phyloP scores from a whole-genome alignment of 225 moss, liverwort and hornwort species.

The Pleurozium schreberi region DNA sequence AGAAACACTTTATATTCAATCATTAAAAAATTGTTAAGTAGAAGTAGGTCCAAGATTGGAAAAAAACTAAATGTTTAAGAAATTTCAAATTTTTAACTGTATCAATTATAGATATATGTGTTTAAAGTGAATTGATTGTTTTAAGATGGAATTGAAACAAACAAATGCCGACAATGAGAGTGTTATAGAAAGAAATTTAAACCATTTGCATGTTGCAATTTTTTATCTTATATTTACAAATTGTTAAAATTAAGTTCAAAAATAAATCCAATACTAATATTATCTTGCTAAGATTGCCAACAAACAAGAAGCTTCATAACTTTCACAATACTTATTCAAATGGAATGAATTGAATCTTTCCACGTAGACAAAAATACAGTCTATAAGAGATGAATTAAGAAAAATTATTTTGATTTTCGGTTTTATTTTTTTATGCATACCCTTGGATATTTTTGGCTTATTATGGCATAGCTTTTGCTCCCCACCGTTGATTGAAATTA shows the following conservation, averaged over 20 bases:
- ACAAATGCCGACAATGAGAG: background rate
- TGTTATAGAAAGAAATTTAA: background rate
- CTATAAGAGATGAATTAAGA: background rate
- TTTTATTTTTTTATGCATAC: accelerated
- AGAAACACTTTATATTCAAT: too few species aligned
- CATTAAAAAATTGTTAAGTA: background rate
- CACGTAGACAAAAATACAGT: background rate
- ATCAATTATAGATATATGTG: too few species aligned
- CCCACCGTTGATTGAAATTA: accelerated
- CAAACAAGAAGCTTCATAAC: background rate
- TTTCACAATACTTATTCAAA: background rate
- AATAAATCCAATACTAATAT: accelerated
- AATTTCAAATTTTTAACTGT: too few species aligned
- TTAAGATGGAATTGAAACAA: background rate
- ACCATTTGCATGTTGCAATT: accelerated
- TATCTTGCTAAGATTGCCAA: background rate
- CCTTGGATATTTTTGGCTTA: background rate
- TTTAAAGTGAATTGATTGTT: too few species aligned
- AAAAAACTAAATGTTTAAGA: too few species aligned
- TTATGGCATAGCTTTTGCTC: background rate
- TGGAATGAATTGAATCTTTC: too few species aligned
- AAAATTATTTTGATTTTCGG: background rate
- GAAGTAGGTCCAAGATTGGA: background rate
- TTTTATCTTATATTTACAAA: too few species aligned
- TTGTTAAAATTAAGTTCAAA: background rate